phyloP scores from a whole-genome alignment of 1,284 basidiomycete species.

The Ceratobasidium sp. region DNA sequence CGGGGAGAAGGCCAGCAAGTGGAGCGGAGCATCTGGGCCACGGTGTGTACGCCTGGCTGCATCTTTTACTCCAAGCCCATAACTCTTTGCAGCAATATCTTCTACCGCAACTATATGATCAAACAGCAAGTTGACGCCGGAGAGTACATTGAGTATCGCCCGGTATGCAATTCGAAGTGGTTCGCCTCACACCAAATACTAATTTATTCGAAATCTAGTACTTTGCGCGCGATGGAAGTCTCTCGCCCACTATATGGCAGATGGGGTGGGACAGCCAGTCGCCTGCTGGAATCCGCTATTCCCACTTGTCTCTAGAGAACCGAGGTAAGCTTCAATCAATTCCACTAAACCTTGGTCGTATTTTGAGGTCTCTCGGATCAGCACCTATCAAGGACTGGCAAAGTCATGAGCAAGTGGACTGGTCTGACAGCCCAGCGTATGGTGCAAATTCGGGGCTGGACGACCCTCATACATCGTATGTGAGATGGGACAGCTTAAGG shows the following conservation, averaged over 20 bases:
- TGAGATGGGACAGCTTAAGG: neutral
- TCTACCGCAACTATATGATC: conserved; percentile 43
- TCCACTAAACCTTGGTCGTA: neutral
- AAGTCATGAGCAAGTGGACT: conserved; percentile 35
- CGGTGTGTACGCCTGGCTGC: conserved; percentile 8
- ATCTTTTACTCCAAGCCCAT: neutral
- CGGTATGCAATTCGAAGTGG: neutral
- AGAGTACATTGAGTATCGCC: conserved; percentile 36
- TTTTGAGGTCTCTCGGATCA: neutral
- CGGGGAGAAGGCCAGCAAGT: conserved; percentile 43
- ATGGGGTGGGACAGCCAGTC: conserved; percentile 42
- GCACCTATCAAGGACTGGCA: conserved; percentile 40
- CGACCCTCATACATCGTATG: conserved; percentile 40
- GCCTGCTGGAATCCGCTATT: neutral
- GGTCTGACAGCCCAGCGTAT: conserved; percentile 19
- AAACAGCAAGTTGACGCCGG: conserved; percentile 38
- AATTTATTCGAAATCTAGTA: conserved; percentile 14
- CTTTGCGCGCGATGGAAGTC: conserved; percentile 40
- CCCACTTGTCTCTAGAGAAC: conserved; percentile 26
- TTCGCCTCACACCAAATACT: neutral
- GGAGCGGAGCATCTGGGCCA: conserved; percentile 42
- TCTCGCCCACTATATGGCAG: conserved; percentile 34
- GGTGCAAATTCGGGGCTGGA: conserved; percentile 30
- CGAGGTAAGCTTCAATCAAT: neutral
- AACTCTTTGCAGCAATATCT: conserved; percentile 16